These are phyloP conservation scores for Suillus decipiens DNA, from an alignment of 768 basidiomycete genomes.

Conservation along the genomic window DNA sequence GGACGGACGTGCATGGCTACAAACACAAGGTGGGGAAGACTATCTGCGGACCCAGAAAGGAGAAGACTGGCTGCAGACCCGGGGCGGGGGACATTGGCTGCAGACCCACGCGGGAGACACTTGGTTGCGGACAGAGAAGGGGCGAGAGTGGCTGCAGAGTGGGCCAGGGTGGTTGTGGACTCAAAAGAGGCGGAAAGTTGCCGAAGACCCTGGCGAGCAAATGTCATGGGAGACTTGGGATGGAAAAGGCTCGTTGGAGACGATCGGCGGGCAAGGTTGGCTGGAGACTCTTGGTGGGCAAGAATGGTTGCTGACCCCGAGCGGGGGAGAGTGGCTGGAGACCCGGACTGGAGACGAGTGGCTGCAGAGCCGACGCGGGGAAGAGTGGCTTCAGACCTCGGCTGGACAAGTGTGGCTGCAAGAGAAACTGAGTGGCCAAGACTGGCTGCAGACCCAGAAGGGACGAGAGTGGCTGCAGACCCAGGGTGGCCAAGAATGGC, in stretches of 20 bases:
- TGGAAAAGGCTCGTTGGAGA: not conserved
- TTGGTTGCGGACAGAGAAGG: not conserved
- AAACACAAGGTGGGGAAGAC: not conserved
- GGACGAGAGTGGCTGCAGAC: no score
- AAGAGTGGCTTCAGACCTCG: no score
- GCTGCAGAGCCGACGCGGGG: no score
- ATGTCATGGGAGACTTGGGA: not conserved
- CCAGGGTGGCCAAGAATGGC: no score
- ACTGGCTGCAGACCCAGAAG: no score
- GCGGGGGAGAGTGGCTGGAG: not conserved
- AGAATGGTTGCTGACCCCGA: not conserved
- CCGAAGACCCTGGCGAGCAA: not conserved
- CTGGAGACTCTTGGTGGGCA: not conserved
- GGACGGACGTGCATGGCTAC: not conserved
- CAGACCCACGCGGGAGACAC: not conserved
- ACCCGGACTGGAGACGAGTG: no score
- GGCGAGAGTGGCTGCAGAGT: not conserved
- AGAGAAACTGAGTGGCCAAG: no score
- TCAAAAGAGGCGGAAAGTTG: not conserved
- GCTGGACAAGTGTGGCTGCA: no score
- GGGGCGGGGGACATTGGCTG: not conserved
- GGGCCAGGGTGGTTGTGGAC: not conserved
- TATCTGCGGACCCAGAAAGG: not conserved
- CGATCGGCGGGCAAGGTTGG: not conserved
- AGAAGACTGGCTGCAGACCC: not conserved